Evolutionary conservation across 495 filamentous ascomycete species (phyloP).

Genomic region (Penicillium canescens): DNA sequence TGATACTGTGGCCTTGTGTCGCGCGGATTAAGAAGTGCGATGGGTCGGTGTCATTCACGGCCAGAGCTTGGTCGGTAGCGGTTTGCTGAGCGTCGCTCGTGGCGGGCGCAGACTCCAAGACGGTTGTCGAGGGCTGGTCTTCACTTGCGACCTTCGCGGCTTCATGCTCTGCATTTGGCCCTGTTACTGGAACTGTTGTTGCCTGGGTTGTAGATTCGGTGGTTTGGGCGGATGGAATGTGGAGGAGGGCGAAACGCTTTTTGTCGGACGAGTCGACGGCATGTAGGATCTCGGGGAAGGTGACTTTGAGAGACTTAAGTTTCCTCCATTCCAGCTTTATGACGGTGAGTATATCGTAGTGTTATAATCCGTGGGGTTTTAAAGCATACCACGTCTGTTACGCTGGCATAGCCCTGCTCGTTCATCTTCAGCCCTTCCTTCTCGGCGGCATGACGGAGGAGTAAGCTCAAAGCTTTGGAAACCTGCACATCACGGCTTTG

Average conservation of each 20-base stretch:
- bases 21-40: conserved; percentile 85
- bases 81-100: conserved; percentile 26
- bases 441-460: conserved; percentile 82
- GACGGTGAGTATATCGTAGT: neutral
- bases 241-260: conserved; percentile 75
- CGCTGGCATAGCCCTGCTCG: conserved; percentile 74
- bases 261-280: conserved; percentile 80
- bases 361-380: neutral
- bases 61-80: conserved; percentile 31
- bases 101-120: conserved; percentile 12
- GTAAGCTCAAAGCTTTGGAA: conserved; percentile 76
- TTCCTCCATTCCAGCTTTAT: conserved; percentile 67
- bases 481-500: conserved; percentile 60
- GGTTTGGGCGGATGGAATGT: conserved; percentile 35
- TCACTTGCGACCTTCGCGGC: neutral
- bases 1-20: conserved; percentile 79
- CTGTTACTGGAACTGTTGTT: conserved; percentile 13
- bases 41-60: conserved; percentile 45
- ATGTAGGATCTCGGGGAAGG: conserved; percentile 70
- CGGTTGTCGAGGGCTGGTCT: conserved; percentile 11
- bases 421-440: conserved; percentile 76
- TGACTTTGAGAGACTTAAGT: conserved; percentile 66
- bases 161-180: conserved; percentile 16
- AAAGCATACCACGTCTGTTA: conserved; percentile 71
- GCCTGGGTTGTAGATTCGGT: conserved; percentile 15